Base-by-base conservation (phyloP, 495 filamentous ascomycete species). In the Annulohypoxylon bovei region DNA sequence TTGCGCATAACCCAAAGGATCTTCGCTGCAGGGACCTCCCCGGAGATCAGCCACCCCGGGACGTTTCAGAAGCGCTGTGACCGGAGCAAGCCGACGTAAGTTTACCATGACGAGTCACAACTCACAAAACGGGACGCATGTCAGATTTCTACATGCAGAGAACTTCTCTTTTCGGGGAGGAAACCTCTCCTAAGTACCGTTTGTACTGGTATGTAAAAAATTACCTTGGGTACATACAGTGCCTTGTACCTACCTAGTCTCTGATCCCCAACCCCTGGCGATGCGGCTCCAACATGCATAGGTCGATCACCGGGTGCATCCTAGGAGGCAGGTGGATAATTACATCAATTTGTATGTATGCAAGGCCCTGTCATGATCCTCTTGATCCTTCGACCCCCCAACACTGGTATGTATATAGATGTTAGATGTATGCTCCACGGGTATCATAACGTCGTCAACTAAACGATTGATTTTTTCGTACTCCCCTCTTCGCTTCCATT, bases 371-470 rank as follows among this genome's bases (percentile, higher is more conserved):
- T 35, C 25, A 18, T 30, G 32, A 9, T 35, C 20, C 46, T 14
- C 16, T 27, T 22, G 14, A 66, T 56, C 54, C 68, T 57, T 50
- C 25, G 46, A 22, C 47, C 50, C 50, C 49, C 49, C 47, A 64
- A 55, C 28, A 18, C 18, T 37, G 50, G 14, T 23, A 42, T 16
- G 16, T 39, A n/a, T 20, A 42, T n/a, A 42, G 39, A 42, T 42
- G 39, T 42, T 18, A 42, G 14, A 20, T 58, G 68, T 30, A 56
- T 16, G 28, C 14, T 11, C 20, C 27, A 18, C 23, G 58, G 69
- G 69, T 68, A 72, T 72, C 65, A 60, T 72, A 62, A 61, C 60
- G 64, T 68, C 65, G 56, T 71, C 57, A 66, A 44, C 1, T 68
- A 65, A 68, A 55, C 47, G 53, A 59, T 63, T 60, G 62, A 49